Percentiles rank a stretch among this genome's conserved stretches.
phyloP scores from a whole-genome alignment of 1,284 basidiomycete species.

The Malassezia pachydermatis region DNA sequence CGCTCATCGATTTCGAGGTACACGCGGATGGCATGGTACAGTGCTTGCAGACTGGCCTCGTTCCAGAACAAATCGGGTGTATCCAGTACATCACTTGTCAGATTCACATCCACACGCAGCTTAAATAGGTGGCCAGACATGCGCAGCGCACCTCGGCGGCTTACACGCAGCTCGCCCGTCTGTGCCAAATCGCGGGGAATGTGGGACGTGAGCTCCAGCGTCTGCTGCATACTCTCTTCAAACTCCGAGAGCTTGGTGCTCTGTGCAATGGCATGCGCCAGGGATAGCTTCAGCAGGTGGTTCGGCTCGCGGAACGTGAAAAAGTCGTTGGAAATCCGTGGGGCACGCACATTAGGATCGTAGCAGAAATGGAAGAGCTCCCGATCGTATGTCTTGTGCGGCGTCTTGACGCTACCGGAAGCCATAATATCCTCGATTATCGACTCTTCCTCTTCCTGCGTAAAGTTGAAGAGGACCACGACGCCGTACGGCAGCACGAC shows the following conservation, averaged over 20 bases:
- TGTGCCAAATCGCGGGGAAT: constrained; percentile 76
- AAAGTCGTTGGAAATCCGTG: constrained; percentile 69
- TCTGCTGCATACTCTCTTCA: constrained; percentile 68
- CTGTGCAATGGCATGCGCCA: constrained; percentile 87
- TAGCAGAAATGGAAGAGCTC: constrained; percentile 52
- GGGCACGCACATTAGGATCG: constrained; percentile 68
- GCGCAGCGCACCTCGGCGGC: constrained; percentile 70
- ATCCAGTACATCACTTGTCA: constrained; percentile 83
- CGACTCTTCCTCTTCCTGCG: constrained; percentile 36
- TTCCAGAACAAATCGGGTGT: constrained; percentile 92
- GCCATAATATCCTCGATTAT: constrained; percentile 42
- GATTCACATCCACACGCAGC: constrained; percentile 75
- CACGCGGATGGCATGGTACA: constrained; percentile 86
- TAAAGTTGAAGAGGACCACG: constrained; percentile 47
- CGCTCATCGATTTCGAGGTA: constrained; percentile 84
- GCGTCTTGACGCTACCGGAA: constrained; percentile 35
- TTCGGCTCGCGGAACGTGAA: constrained; percentile 63
- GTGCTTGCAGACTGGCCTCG: constrained; percentile 73
- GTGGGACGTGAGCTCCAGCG: constrained; percentile 67
- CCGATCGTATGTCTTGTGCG: constrained; percentile 25
- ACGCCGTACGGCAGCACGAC: constrained; percentile 46
- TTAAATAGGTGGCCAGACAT: constrained; percentile 81
- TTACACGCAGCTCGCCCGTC: constrained; percentile 67
- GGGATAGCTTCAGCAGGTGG: constrained; percentile 60
- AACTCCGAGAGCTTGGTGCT: constrained; percentile 82